Evolutionary conservation across 441 rosid species (phyloP).

Genomic region (Gossypium lobatum): DNA sequence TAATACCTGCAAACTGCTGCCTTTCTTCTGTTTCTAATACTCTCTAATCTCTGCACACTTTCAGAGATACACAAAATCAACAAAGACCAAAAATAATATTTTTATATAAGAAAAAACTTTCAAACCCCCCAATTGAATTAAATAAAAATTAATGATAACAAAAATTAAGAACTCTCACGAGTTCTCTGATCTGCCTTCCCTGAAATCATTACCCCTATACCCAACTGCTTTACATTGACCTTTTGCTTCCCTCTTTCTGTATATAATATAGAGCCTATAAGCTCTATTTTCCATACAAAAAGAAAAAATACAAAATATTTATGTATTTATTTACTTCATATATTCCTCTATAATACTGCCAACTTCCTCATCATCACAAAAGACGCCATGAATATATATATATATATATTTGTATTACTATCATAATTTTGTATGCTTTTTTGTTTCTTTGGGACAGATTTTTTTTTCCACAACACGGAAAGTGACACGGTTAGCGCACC

Average conservation of each 20-base stretch:
- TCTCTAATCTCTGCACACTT: conserved; percentile 8
- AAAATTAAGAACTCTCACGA: conserved; percentile 29
- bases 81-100: background rate
- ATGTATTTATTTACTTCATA: background rate
- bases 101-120: background rate
- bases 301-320: background rate
- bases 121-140: background rate
- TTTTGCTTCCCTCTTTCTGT: conserved; percentile 23
- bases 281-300: background rate
- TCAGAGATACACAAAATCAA: background rate
- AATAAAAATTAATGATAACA: too few relatives aligned
- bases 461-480: background rate
- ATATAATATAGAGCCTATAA: background rate
- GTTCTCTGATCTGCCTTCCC: conserved; percentile 30
- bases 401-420: background rate
- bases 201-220: conserved; percentile 35
- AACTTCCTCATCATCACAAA: background rate
- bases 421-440: background rate
- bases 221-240: conserved; percentile 83
- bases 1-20: conserved; percentile 32
- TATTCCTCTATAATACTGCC: background rate
- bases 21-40: conserved; percentile 11
- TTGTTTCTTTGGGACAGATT: background rate
- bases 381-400: background rate
- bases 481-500: background rate